Conservation (phyloP, 306 rosid species). For the Canavalia ensiformis region DNA sequence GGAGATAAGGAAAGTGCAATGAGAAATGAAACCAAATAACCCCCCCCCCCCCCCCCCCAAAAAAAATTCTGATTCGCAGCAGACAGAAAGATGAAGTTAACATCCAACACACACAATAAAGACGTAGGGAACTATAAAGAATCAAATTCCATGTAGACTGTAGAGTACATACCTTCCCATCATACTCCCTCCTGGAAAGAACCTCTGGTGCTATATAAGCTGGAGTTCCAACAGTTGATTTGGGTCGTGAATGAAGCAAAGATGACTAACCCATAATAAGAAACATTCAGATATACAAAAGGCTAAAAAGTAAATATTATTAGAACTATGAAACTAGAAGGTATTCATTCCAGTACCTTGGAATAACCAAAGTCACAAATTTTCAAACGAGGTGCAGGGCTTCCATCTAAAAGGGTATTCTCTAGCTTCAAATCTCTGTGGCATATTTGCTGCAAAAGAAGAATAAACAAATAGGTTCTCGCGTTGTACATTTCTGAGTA, state of each 20-base stretch:
- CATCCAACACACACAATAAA: background rate
- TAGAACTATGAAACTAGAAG: background rate
- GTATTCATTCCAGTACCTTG: conserved; percentile 54
- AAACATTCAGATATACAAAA: conserved; percentile 11
- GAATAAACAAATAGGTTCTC: conserved; percentile 19
- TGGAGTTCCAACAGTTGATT: conserved; percentile 82
- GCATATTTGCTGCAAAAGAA: conserved; percentile 69
- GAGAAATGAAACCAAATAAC: background rate
- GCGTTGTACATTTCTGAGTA: background rate
- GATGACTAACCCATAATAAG: conserved; percentile 61
- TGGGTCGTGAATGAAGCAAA: conserved; percentile 77
- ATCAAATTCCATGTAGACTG: background rate
- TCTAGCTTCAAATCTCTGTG: conserved; percentile 79
- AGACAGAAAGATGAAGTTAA: conserved; percentile 9
- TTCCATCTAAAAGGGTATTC: conserved; percentile 79
- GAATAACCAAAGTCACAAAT: conserved; percentile 86
- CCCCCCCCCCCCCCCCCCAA: background rate
- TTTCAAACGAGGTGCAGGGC: conserved; percentile 85
- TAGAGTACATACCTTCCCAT: conserved; percentile 66
- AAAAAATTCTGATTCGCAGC: background rate
- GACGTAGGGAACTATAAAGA: conserved; percentile 28
- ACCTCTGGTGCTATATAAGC: conserved; percentile 87
- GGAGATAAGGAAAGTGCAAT: background rate
- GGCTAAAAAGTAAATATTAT: background rate
- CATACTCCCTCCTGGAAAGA: conserved; percentile 76